These are phyloP conservation scores for Actinidia arguta DNA, from an alignment of 179 eudicot species.

Conservation along the genomic window DNA sequence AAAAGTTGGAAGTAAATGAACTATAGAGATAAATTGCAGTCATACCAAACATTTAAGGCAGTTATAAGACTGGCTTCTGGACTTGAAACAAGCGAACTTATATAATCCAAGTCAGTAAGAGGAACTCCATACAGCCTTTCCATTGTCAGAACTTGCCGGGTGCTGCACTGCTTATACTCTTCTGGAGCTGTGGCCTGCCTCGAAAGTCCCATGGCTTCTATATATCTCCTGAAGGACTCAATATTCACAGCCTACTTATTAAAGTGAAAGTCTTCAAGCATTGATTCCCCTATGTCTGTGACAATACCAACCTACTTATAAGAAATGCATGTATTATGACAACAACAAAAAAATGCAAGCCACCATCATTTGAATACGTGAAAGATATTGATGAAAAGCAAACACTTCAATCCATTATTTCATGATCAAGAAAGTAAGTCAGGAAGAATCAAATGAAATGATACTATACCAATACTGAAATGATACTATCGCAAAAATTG, in stretches of 20 bases:
- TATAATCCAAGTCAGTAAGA: conserved; percentile 95
- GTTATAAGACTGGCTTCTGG: conserved; percentile 95
- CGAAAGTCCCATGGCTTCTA: conserved; percentile 81
- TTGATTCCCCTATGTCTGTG: too few species aligned
- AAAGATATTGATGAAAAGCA: neutral
- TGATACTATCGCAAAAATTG: neutral
- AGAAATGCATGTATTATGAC: conserved; percentile 18
- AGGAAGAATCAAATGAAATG: neutral
- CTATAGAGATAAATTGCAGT: conserved; percentile 15
- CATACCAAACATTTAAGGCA: conserved; percentile 97
- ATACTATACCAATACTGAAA: neutral
- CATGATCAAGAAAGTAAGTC: neutral
- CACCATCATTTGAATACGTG: neutral
- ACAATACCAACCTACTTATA: too few species aligned
- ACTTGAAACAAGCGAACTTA: conserved; percentile 83
- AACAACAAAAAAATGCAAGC: conserved; percentile 9
- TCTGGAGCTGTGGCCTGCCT: conserved; percentile 96
- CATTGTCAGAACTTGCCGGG: conserved; percentile 79
- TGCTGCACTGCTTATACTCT: conserved; percentile 80
- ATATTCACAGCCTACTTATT: conserved; percentile 83
- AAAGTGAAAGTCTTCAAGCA: conserved; percentile 99
- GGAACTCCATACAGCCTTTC: too few species aligned
- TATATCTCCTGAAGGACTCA: conserved; percentile 86
- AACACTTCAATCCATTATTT: neutral
- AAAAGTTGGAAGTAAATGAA: conserved; percentile 19